These are phyloP conservation scores for Stephanocyclus meneghinianus DNA, from an alignment of 352 stramenopile species.

Conservation along the genomic window DNA sequence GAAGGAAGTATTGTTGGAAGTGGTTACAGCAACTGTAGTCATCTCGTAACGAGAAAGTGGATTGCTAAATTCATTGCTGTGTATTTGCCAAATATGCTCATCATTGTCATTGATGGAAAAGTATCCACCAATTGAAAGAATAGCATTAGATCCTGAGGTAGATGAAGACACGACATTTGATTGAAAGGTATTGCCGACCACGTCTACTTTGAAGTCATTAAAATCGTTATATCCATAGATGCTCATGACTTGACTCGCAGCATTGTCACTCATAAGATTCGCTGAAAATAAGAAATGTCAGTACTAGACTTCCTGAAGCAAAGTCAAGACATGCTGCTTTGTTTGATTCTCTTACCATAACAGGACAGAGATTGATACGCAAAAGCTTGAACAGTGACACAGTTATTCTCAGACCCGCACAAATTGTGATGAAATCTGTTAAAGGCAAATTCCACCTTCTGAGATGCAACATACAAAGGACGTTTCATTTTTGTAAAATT, in stretches of 20 bases:
- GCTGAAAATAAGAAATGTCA: no score
- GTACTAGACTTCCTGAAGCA: no score
- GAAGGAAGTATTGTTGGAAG: not conserved
- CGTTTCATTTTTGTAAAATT: not conserved
- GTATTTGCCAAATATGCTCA: not conserved
- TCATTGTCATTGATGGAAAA: not conserved
- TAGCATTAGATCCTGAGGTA: slow-evolving; percentile 3
- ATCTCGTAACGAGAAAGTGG: not conserved
- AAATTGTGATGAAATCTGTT: not conserved
- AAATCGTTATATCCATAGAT: no score
- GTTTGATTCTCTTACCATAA: no score
- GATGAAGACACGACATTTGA: not conserved
- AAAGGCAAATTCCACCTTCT: not conserved
- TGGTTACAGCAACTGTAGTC: not conserved
- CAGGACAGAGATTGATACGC: no score
- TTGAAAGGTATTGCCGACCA: slow-evolving; percentile 3
- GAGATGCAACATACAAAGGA: not conserved
- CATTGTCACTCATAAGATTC: no score
- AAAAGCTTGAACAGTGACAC: no score
- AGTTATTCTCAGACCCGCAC: no score
- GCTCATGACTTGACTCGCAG: no score
- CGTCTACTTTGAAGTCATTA: not conserved
- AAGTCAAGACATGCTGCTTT: no score
- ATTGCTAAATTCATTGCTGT: slow-evolving; percentile 12
- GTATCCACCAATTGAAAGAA: not conserved